Evolutionary conservation across 78 protist genomes (phyloP).

Genomic region (Polysphondylium violaceum): DNA sequence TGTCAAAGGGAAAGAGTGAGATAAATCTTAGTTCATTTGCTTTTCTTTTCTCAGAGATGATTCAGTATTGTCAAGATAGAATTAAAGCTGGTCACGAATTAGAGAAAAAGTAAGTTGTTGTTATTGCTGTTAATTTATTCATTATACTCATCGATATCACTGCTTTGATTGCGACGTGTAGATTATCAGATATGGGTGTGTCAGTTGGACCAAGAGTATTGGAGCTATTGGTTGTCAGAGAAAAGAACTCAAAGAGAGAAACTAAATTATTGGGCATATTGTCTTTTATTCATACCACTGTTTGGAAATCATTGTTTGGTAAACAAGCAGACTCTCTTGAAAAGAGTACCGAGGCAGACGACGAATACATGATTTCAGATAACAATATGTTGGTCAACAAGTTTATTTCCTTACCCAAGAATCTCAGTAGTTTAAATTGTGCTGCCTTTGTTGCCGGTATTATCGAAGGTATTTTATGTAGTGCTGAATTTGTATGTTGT

Average conservation of each 20-base stretch:
- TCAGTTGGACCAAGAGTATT: constrained; percentile 89
- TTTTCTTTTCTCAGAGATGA: constrained; percentile 91
- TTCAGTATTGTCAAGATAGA: constrained; percentile 89
- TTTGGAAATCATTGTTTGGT: constrained; percentile 92
- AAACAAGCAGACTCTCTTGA: constrained; percentile 90
- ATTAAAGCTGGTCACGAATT: constrained; percentile 87
- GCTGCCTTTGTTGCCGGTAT: constrained; percentile 92
- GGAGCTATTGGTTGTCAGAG: constrained; percentile 85
- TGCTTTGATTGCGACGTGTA: not conserved
- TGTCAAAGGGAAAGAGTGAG: constrained; percentile 82
- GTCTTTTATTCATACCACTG: constrained; percentile 81
- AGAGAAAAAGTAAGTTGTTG: constrained; percentile 79
- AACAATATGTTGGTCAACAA: constrained; percentile 71
- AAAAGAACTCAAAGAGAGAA: constrained; percentile 86
- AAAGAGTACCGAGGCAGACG: constrained; percentile 77
- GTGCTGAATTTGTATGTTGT: constrained; percentile 80
- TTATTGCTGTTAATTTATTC: not conserved
- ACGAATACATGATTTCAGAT: constrained; percentile 86
- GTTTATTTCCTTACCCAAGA: constrained; percentile 86
- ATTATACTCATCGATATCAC: not conserved
- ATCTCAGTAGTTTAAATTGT: constrained; percentile 84
- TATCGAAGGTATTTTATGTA: constrained; percentile 86
- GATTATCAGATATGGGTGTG: constrained; percentile 89
- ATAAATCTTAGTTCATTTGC: constrained; percentile 90
- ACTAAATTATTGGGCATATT: constrained; percentile 88